Evolutionary conservation across 78 protist species (phyloP), one percentile per base, ranked within the genome.

Genomic region (Pigoraptor vietnamica): DNA sequence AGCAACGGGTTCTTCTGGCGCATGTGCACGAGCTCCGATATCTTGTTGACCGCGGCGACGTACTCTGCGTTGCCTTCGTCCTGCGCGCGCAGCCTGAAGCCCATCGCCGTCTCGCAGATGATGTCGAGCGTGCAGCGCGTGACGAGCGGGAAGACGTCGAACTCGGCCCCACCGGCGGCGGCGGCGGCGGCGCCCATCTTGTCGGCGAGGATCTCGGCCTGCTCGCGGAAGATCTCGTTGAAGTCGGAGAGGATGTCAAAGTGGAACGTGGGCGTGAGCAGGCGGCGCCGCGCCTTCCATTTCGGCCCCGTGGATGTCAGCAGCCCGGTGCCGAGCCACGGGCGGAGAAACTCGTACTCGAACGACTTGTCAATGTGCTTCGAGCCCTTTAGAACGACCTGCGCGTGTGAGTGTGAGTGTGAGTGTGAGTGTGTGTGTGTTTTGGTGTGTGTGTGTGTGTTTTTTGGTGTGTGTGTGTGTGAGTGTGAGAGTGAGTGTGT

Each of bases 31-130:
- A 87, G 39, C 48, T 35, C 39, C 6, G 79, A 39, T 1, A 87
- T 38, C 25, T 1, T 6, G 89, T 25, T 14, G 2, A 87, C 89
- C 24, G 89, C 89, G 25, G 10, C 24, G 48, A 87, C 89, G 33
- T 87, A 87, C 33, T 36, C 48, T 9, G 23, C 6, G 39, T 87
- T 36, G 37, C 35, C 36, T 21, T 39, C 23, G 2, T 36, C 2
- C 89, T 37, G 39, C 33, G 48, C 39, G 39, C 37, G 23, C 33
- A 88, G 55, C 37, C 37, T 0, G 2, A n/a, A 1, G 55, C 90
- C 90, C 90, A 88, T 88, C 34, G 90, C 90, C 35, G 90, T 40
- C 24, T 88, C 90, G 79, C 79, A 40, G 1, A 88, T 88, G 79
- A 38, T 88, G 90, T 88, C 90, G 33, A 88, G 37, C 24, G 90